A percentile compares a stretch with the other conserved stretches of the same genome.
Conservation (phyloP, 2,329 filamentous ascomycete genomes). For the Gliomastix tumulicola region DNA sequence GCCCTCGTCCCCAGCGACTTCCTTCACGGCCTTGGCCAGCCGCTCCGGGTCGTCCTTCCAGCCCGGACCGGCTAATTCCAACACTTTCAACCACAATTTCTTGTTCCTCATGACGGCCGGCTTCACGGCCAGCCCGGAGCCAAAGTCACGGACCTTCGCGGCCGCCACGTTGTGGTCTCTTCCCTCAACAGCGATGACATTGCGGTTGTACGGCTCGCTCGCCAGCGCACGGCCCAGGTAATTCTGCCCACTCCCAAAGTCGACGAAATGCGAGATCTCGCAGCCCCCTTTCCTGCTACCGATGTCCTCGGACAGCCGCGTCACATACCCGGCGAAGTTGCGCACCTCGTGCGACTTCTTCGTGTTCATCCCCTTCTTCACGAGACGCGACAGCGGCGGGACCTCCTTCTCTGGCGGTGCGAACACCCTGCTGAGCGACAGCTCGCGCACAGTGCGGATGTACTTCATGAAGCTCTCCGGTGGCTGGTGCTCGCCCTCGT, state of each 20-base stretch:
- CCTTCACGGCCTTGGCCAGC: slow-evolving; percentile 21
- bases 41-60: slow-evolving; percentile 30
- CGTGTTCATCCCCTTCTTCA: slow-evolving; percentile 86
- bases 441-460: slow-evolving; percentile 60
- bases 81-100: slow-evolving; percentile 60
- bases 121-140: slow-evolving; percentile 68
- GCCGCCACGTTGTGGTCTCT: slow-evolving; percentile 79
- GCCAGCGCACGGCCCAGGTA: slow-evolving; percentile 87
- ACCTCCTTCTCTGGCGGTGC: slow-evolving; percentile 32
- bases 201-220: slow-evolving; percentile 74
- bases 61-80: slow-evolving; percentile 26
- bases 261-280: slow-evolving; percentile 80
- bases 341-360: slow-evolving; percentile 95
- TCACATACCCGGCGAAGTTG: slow-evolving; percentile 82
- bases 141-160: slow-evolving; percentile 77
- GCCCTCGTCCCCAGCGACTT: slow-evolving; percentile 22
- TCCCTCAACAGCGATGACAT: slow-evolving; percentile 87
- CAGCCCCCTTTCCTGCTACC: slow-evolving; percentile 44
- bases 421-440: slow-evolving; percentile 62
- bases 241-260: slow-evolving; percentile 95
- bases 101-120: slow-evolving; percentile 74
- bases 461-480: slow-evolving; percentile 62
- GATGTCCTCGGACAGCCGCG: slow-evolving; percentile 52
- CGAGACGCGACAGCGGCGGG: slow-evolving; percentile 57
- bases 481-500: slow-evolving; percentile 21